Evolutionary conservation across 2,329 filamentous ascomycete genomes (phyloP), one percentile per base, ranked within the genome.

Genomic region (Chalaropsis ovoidea): DNA sequence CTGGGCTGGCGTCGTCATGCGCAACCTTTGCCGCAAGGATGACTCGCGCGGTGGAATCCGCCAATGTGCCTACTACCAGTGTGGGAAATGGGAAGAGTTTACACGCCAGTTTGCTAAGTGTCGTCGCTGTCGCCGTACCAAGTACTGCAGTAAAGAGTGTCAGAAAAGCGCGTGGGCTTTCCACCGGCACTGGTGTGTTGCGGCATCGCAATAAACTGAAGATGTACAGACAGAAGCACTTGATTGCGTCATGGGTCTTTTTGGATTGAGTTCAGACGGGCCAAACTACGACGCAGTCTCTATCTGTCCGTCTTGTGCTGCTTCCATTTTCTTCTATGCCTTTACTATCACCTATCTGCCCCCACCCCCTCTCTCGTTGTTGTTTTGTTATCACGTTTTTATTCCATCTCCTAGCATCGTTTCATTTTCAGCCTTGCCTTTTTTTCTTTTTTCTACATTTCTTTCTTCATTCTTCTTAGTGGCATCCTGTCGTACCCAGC

Each of bases 141-240:
- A 99, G 76, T 96, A 96, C 79, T 99, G 94, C 85, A 96, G 92
- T 82, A 99, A 99, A 77, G 94, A 99, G 76, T 99, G 94, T 77
- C 94, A 99, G 77, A 97, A 97, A 80, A 95, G 90, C 71, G 95
- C 94, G 10, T 99, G 94, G 94, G 91, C 94, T 35, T 97, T 91
- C 76, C 94, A 99, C 75, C 86, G 94, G 68, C 95, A 97, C 77
- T 99, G 94, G 94, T 99, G 94, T 75, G 87, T 94, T 67, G 86
- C 87, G 67, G 89, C 89, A 62, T 78, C 81, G 42, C 79, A 81
- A 76, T 82, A 74, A 75, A 65, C 39, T 39, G 35, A 15, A 39
- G 42, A 47, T n/a, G 15, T 22, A 61, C 19, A 43, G 35, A 24
- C 11, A 61, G 22, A 61, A 42, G 10, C 13, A 41, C 58, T 61